These are phyloP conservation scores for Fomitopsis pulvina DNA, from an alignment of 768 basidiomycete species.

Conservation along the genomic window DNA sequence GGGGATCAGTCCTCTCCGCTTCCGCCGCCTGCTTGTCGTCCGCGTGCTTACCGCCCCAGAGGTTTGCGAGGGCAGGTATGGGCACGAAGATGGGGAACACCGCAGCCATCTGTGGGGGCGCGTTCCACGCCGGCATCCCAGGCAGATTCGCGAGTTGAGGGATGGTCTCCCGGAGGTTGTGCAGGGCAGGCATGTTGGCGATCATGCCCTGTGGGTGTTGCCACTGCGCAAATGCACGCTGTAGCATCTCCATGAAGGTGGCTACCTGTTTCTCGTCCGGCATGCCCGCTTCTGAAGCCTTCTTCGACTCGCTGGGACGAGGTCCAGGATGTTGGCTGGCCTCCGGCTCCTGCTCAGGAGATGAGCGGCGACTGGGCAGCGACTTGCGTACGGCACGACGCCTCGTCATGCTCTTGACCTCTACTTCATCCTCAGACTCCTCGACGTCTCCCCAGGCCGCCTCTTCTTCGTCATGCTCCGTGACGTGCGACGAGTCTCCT, in stretches of 20 bases:
- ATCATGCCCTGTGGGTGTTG: conserved; percentile 54
- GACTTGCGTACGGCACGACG: conserved; percentile 7
- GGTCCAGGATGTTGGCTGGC: not conserved
- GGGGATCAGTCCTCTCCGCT: conserved; percentile 28
- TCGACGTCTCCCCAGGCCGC: conserved; percentile 66
- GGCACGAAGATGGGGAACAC: conserved; percentile 80
- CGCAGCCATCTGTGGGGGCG: conserved; percentile 62
- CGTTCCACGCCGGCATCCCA: conserved; percentile 41
- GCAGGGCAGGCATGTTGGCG: conserved; percentile 34
- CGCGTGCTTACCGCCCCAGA: conserved; percentile 43
- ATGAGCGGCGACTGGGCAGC: conserved; percentile 4
- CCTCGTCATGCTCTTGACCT: conserved; percentile 6
- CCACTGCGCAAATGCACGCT: conserved; percentile 60
- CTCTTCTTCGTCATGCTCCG: conserved; percentile 41
- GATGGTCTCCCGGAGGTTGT: conserved; percentile 32
- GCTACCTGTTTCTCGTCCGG: conserved; percentile 30
- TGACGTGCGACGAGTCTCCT: conserved; percentile 18
- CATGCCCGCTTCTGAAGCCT: conserved; percentile 18
- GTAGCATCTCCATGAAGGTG: conserved; percentile 63
- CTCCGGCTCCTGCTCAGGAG: conserved; percentile 3
- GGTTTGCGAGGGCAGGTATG: conserved; percentile 55
- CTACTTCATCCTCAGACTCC: conserved; percentile 42
- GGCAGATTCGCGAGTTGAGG: conserved; percentile 34
- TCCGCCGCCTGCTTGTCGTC: conserved; percentile 17
- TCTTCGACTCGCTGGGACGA: conserved; percentile 13